These are phyloP conservation scores for Claviceps spartinae DNA, from an alignment of 2,329 filamentous ascomycete genomes.

Conservation along the genomic window DNA sequence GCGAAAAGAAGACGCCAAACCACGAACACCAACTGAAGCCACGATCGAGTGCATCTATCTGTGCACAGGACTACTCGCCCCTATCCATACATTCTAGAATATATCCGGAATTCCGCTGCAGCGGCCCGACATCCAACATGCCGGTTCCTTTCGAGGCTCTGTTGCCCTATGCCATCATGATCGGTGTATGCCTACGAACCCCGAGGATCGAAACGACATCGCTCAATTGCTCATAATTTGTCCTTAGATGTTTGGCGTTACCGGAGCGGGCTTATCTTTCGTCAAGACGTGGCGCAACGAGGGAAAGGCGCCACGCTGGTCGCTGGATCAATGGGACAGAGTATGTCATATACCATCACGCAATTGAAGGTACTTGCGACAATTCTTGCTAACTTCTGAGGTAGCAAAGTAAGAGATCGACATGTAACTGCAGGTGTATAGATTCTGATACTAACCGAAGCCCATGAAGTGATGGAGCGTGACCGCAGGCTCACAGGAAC, in stretches of 20 bases:
- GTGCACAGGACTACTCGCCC: not conserved
- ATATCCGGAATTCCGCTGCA: conserved; percentile 15
- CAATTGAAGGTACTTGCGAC: not conserved
- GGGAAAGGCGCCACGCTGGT: conserved; percentile 46
- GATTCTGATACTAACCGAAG: conserved; percentile 1
- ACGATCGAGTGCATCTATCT: not conserved
- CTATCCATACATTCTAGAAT: not conserved
- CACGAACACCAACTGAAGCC: conserved; percentile 3
- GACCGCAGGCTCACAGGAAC: conserved; percentile 47
- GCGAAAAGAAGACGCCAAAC: not conserved
- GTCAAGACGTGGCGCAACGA: conserved; percentile 46
- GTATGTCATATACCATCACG: conserved; percentile 24
- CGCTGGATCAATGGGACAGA: conserved; percentile 49
- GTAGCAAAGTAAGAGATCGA: conserved; percentile 39
- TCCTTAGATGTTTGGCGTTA: conserved; percentile 49
- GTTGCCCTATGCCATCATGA: conserved; percentile 51
- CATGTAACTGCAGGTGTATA: not conserved
- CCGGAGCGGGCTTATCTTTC: conserved; percentile 43
- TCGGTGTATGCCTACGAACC: conserved; percentile 33
- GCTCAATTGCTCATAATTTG: not conserved
- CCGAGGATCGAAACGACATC: conserved; percentile 2
- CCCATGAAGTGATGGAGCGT: conserved; percentile 49
- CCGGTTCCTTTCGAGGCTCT: conserved; percentile 50
- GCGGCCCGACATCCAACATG: conserved; percentile 30
- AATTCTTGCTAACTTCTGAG: conserved; percentile 15